Base-by-base conservation (phyloP, 441 rosid species). In the Pelargonium myrrhifolium region DNA sequence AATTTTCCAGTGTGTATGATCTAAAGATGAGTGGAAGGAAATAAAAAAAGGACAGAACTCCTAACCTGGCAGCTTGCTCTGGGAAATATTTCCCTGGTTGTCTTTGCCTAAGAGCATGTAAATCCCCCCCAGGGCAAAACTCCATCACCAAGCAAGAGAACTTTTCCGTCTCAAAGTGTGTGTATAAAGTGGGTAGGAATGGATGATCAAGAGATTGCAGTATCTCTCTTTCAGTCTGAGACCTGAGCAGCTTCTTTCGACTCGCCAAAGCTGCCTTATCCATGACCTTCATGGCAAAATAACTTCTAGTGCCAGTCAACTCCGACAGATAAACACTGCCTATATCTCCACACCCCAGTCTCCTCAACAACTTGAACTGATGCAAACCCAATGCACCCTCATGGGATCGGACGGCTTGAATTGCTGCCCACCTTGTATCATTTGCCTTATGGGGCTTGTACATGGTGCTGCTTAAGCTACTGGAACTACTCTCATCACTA, bases 401-500 rank as follows among this genome's bases (percentile, higher is more conserved):
- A 11, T 95, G 87, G 17, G 87, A 82, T 66, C 99, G 78, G 56
- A 91, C 80, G 66, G 93, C 96, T 26, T 86, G 84, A 65, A 93
- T 93, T 58, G 99, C 96, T 76, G 87, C 89, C 96, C 99, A 93
- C 81, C 96, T 77, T 2, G 97, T 95, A 79, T 93, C 97, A 71
- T 93, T 93, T 56, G 97, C 97, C 72, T 91, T 93, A 72, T 91
- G 99, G 63, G 99, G 99, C 75, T 91, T 93, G 68, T 89, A 89
- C 62, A 88, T 88, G 65, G 89, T 88, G 59, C 97, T 91, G 0
- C 92, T 91, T 62, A 86, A 69, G 76, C 86, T 93, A 78, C 99
- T 93, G 96, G 97, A 91, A 75, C 84, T 93, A 73, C 99, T 93
- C 71, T 93, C 99, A 82, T 93, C 99, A 56, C 99, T 93, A 60